Conservation (phyloP, 2,329 filamentous ascomycete genomes). For the Claviceps fusiformis region DNA sequence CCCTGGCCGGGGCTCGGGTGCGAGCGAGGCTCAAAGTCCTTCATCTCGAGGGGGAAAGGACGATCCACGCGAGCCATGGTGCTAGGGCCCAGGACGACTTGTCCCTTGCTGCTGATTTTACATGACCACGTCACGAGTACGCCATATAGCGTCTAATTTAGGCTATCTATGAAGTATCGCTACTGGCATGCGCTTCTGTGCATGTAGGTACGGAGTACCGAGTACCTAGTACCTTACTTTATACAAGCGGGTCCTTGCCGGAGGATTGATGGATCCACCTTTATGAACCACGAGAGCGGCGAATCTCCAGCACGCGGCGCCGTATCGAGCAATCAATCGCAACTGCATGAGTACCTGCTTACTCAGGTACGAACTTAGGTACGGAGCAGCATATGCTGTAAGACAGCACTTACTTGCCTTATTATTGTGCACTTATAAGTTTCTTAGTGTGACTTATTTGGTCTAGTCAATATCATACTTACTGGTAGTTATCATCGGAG, state of each 20-base stretch:
- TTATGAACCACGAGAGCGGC: constrained; percentile 6
- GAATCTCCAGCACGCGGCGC: constrained; percentile 2
- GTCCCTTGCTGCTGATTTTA: not conserved
- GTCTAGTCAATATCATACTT: not conserved
- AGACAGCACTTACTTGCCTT: no score
- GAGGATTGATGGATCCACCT: constrained; percentile 3
- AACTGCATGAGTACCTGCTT: not conserved
- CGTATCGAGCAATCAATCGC: constrained; percentile 1
- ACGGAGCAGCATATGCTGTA: not conserved
- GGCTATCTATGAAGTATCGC: not conserved
- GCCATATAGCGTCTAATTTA: not conserved
- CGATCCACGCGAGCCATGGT: constrained; percentile 1
- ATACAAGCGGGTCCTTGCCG: constrained; percentile 1
- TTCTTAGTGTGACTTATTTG: not conserved
- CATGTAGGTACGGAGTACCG: not conserved
- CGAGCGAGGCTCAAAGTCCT: not conserved
- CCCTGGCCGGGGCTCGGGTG: constrained; percentile 3
- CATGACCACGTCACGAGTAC: not conserved
- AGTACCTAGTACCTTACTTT: no score
- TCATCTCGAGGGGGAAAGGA: constrained; percentile 1
- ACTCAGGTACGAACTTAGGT: no score
- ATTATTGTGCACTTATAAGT: no score
- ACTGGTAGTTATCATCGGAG: not conserved
- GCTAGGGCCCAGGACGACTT: constrained; percentile 2
- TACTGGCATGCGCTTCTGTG: not conserved